These are phyloP conservation scores for Penicillium sp. DNA, from an alignment of 2,329 filamentous ascomycete genomes.

Conservation along the genomic window DNA sequence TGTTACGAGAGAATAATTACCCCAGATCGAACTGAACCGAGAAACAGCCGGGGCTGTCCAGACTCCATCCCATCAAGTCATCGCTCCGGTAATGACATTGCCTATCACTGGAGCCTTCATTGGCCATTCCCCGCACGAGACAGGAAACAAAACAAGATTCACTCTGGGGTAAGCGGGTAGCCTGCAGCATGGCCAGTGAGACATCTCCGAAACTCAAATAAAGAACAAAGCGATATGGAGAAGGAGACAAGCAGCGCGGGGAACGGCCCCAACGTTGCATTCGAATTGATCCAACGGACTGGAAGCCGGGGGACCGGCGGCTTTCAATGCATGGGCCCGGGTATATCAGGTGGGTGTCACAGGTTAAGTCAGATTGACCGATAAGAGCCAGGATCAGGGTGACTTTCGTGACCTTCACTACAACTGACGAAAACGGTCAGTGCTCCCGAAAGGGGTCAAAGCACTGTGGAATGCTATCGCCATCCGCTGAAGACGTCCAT, in stretches of 20 bases:
- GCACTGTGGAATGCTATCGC: not conserved
- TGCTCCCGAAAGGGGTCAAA: not conserved
- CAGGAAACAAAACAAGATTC: not conserved
- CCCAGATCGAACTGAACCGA: conserved; percentile 11
- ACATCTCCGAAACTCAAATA: conserved; percentile 8
- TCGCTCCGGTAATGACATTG: not conserved
- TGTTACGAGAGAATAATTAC: conserved; percentile 29
- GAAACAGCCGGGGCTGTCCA: too few species aligned
- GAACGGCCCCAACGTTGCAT: conserved; percentile 19
- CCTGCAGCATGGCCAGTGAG: not conserved
- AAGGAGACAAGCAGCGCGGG: conserved; percentile 11
- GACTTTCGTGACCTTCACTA: too few species aligned
- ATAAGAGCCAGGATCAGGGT: not conserved
- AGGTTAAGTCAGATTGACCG: too few species aligned
- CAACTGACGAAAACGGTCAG: not conserved
- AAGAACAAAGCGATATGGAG: not conserved
- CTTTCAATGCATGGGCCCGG: too few species aligned
- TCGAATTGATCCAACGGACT: not conserved
- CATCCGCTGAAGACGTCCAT: not conserved
- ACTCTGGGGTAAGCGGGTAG: conserved; percentile 15
- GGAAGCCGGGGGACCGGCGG: too few species aligned
- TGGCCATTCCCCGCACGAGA: not conserved
- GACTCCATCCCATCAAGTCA: not conserved
- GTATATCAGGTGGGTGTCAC: too few species aligned
- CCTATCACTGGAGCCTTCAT: conserved; percentile 1